Conservation (phyloP, 352 stramenopile genomes). For the Phytopythium litorale region DNA sequence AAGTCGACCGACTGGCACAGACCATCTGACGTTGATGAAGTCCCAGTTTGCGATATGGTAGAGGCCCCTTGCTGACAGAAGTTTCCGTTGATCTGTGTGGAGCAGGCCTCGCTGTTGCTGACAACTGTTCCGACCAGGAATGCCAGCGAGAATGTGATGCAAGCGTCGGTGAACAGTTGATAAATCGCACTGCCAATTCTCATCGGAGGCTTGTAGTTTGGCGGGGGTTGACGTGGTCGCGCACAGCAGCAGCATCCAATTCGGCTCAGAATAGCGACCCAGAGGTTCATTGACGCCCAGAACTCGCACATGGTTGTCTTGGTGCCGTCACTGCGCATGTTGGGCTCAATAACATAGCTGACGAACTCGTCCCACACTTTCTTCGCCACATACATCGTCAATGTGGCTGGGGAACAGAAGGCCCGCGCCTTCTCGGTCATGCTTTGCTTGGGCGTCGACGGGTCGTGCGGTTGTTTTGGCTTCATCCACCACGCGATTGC, state of each 20-base stretch:
- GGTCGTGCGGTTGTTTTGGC: not conserved
- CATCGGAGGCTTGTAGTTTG: conserved; percentile 3
- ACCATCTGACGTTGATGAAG: not conserved
- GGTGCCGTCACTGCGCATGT: not conserved
- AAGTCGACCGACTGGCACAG: not conserved
- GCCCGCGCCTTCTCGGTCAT: not conserved
- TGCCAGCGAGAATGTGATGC: not conserved
- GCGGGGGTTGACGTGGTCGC: not conserved
- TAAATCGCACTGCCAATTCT: not conserved
- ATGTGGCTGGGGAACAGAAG: not conserved
- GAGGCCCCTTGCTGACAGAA: not conserved
- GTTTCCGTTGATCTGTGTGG: not conserved
- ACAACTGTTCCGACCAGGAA: conserved; percentile 3
- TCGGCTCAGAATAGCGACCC: not conserved
- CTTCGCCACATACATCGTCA: not conserved
- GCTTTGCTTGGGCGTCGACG: not conserved
- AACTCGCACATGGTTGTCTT: not conserved
- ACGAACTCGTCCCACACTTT: not conserved
- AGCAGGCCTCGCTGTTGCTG: not conserved
- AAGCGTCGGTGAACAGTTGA: not conserved
- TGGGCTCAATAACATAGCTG: not conserved
- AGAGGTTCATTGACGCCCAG: not conserved
- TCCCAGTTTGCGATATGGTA: not conserved
- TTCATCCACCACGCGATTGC: not conserved
- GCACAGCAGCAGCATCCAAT: not conserved